Evolutionary conservation across 306 rosid genomes (phyloP).

Genomic region (Senna tora): DNA sequence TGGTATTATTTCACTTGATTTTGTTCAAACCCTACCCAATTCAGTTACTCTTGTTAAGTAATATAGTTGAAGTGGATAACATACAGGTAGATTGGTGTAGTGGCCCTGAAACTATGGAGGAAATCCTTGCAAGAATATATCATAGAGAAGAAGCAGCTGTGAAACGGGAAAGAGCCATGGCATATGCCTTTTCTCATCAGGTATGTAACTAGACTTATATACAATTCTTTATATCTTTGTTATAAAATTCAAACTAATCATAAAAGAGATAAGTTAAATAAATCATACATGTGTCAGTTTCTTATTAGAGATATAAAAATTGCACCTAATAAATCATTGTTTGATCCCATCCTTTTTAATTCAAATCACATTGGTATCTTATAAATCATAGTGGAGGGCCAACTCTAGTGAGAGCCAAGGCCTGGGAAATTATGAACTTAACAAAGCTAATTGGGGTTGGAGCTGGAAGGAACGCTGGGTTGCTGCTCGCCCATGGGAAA

Average conservation of each 20-base stretch:
- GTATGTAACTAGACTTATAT: slow-evolving; percentile 44
- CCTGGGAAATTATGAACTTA: slow-evolving; percentile 62
- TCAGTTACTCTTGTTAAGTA: slow-evolving; percentile 24
- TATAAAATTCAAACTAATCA: no score
- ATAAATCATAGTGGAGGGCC: slow-evolving; percentile 72
- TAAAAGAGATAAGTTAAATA: no score
- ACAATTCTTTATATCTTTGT: no score
- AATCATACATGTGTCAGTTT: no score
- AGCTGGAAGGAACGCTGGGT: slow-evolving; percentile 93
- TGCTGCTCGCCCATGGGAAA: slow-evolving; percentile 88
- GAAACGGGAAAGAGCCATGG: slow-evolving; percentile 76
- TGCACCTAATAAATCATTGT: slow-evolving; percentile 12
- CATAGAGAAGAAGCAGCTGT: slow-evolving; percentile 77
- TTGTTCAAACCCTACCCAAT: slow-evolving; percentile 8
- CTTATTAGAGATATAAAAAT: no score
- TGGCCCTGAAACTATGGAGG: slow-evolving; percentile 74
- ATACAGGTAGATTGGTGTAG: slow-evolving; percentile 72
- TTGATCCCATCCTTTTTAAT: slow-evolving; percentile 2
- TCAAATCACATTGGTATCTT: slow-evolving; percentile 17
- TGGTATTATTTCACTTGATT: not conserved
- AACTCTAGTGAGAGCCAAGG: slow-evolving; percentile 68
- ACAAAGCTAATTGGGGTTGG: slow-evolving; percentile 81
- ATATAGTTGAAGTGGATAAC: slow-evolving; percentile 25
- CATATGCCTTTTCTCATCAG: slow-evolving; percentile 91
- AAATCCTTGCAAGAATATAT: slow-evolving; percentile 59